A percentile compares a stretch with the other conserved stretches of the same genome.
phyloP scores from a whole-genome alignment of 2,329 filamentous ascomycete species.

The Tolypocladium inflatum region DNA sequence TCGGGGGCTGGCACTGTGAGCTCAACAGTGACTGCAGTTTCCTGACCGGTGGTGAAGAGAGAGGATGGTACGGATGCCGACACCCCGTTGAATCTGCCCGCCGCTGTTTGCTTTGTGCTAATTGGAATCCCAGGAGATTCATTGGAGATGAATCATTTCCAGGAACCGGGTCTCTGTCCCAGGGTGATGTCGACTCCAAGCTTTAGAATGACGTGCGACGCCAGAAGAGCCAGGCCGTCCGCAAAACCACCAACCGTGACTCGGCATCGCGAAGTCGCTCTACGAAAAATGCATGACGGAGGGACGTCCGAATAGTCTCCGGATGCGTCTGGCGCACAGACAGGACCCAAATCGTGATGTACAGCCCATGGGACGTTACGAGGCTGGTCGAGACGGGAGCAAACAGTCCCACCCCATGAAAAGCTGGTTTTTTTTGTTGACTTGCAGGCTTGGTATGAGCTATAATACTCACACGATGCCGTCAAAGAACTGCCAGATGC shows the following conservation, averaged over 20 bases:
- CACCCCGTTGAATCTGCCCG: not conserved
- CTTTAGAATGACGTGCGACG: slow-evolving; percentile 14
- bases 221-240: not conserved
- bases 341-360: not conserved
- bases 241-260: not conserved
- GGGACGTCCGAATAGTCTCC: not conserved
- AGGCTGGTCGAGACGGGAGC: not conserved
- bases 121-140: slow-evolving; percentile 28
- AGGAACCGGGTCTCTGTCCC: slow-evolving; percentile 26
- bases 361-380: not conserved
- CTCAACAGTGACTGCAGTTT: slow-evolving; percentile 80
- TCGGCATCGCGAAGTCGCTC: not conserved
- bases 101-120: slow-evolving; percentile 7
- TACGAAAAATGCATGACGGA: not conserved
- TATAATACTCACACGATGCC: not conserved
- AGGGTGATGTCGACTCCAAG: slow-evolving; percentile 17
- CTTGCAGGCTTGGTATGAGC: not conserved
- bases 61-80: slow-evolving; percentile 64
- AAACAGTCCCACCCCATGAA: not conserved
- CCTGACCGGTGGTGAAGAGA: slow-evolving; percentile 68
- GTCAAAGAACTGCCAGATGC: not conserved
- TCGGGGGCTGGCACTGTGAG: slow-evolving; percentile 72
- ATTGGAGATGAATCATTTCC: slow-evolving; percentile 48
- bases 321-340: not conserved
- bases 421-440: not conserved